phyloP scores from a whole-genome alignment of 108 stramenopile genomes.

The Cyclotella choctawhatcheeana region DNA sequence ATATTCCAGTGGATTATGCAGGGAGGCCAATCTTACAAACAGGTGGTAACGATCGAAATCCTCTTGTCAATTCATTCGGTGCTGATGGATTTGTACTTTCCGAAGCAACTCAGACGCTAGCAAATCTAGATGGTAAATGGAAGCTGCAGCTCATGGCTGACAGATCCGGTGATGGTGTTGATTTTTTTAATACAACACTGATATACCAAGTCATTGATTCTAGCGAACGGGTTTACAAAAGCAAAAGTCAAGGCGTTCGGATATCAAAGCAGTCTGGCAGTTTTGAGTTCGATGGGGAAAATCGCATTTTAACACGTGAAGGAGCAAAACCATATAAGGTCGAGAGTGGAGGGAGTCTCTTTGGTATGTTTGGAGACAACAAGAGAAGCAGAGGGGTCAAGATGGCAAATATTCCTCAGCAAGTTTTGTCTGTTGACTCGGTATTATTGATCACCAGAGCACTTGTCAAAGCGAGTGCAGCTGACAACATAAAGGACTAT shows the following conservation, averaged over 20 bases:
- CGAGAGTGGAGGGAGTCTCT: conserved; percentile 43
- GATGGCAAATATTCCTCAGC: conserved; percentile 64
- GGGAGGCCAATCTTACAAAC: conserved; percentile 40
- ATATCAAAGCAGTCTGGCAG: conserved; percentile 55
- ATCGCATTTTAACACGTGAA: conserved; percentile 57
- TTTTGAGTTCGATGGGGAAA: conserved; percentile 52
- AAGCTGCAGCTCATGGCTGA: conserved; percentile 83
- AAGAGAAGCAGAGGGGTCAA: conserved; percentile 47
- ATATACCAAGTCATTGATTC: conserved; percentile 69
- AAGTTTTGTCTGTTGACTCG: conserved; percentile 82
- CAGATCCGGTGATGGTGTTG: conserved; percentile 81
- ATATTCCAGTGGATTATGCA: conserved; percentile 44
- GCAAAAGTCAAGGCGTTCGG: conserved; percentile 57
- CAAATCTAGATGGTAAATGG: conserved; percentile 79
- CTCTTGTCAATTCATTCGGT: conserved; percentile 31
- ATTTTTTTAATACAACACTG: conserved; percentile 76
- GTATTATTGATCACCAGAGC: conserved; percentile 68
- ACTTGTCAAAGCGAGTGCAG: conserved; percentile 32
- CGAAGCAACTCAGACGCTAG: conserved; percentile 64
- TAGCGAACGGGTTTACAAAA: conserved; percentile 54
- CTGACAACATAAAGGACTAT: conserved; percentile 74
- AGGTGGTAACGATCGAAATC: conserved; percentile 17
- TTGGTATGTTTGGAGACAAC: conserved; percentile 51
- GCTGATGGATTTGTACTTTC: conserved; percentile 69
- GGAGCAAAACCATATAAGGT: conserved; percentile 35